Conservation (phyloP, 257 asterid species). For the Solanum etuberosum region DNA sequence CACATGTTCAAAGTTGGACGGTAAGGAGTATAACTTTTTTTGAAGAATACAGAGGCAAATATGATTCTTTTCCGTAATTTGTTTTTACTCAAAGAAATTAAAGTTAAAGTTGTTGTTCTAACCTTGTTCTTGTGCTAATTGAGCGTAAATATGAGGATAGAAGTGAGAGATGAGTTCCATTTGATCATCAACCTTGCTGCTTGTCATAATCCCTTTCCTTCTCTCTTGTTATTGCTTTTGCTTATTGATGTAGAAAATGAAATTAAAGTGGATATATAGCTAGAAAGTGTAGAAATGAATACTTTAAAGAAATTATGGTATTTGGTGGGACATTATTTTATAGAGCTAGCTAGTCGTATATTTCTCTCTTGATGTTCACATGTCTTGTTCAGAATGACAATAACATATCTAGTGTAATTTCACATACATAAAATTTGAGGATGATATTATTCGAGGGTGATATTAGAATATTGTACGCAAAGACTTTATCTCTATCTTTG, state of each 20-base stretch:
- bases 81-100: neutral
- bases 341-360: neutral
- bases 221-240: neutral
- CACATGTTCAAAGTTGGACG: neutral
- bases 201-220: neutral
- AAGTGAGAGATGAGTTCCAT: constrained; percentile 42
- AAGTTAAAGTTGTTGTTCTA: neutral
- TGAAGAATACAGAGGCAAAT: neutral
- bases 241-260: neutral
- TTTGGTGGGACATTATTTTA: neutral
- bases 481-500: neutral
- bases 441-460: neutral
- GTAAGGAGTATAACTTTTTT: neutral
- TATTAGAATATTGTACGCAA: too few relatives aligned
- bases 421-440: neutral
- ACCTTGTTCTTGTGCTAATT: constrained; percentile 28
- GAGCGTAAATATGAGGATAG: constrained; percentile 22
- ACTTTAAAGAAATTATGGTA: neutral
- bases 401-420: too few relatives aligned
- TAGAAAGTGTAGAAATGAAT: neutral
- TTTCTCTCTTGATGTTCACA: neutral
- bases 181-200: constrained; percentile 28
- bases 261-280: neutral
- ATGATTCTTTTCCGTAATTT: neutral
- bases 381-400: neutral